Base-by-base conservation (phyloP, 495 filamentous ascomycete genomes). In the Hypoxylon fragiforme region DNA sequence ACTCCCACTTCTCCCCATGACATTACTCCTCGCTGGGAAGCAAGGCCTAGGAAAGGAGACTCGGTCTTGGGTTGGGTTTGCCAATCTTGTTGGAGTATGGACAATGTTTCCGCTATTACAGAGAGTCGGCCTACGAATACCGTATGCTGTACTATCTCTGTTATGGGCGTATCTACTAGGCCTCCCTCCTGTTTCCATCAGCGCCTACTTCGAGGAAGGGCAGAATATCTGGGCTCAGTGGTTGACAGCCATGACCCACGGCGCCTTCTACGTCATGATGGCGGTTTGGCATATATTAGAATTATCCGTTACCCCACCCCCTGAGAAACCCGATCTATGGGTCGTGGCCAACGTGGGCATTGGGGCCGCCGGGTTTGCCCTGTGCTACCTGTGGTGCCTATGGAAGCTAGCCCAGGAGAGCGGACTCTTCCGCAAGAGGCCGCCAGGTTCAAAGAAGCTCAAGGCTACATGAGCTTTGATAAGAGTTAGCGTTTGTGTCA, bases 91-190 rank as follows among this genome's bases (percentile, higher is more conserved):
- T 26, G 94, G 89, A 11, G 85, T 84, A 31, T 98, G 92, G 91
- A 97, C 91, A 9, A 83, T 97, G 77, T 98, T 89, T 65, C 94
- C 94, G 3, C 77, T 98, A 4, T 80, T 98, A 13, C 83, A 86
- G 57, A 82, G 91, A 15, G 94, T 96, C 38, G 89, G 88, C 20
- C 78, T 98, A 12, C 78, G 79, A 2, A 76, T 96, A 32, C 94
- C 95, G 1, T 98, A 97, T 60, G 77, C 80, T 36, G 87, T 95
- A 16, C 75, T 97, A 21, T 87, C 87, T 2, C 73, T 90, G 1
- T 78, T 97, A 4, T 97, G 92, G 91, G 87, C 88, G 0, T 97
- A 91, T 66, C 77, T 98, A 2, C 73, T 97, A 15, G 94, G 91
- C 13, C 74, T 97, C 3, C 92, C 92, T 7, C 88, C 91, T 0